phyloP scores from a whole-genome alignment of 768 basidiomycete species.

The Tricholoma matsutake region DNA sequence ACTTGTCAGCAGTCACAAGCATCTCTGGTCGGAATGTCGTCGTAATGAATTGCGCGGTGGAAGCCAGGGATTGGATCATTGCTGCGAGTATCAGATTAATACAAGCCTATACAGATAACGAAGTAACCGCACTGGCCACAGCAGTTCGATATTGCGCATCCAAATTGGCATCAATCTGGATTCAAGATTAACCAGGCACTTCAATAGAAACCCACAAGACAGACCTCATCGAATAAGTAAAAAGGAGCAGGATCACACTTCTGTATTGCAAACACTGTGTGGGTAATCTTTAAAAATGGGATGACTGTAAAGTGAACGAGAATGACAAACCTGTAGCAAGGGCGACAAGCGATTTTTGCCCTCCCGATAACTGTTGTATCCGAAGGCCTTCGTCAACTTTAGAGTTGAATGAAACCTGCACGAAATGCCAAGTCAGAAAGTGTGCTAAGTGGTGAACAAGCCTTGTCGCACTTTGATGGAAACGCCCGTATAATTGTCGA shows the following conservation, averaged over 20 bases:
- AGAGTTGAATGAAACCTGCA: constrained; percentile 95
- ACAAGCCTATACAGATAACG: neutral
- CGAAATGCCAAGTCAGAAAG: constrained; percentile 8
- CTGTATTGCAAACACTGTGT: constrained; percentile 92
- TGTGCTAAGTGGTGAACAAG: neutral
- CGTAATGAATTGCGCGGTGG: constrained; percentile 92
- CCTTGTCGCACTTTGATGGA: constrained; percentile 72
- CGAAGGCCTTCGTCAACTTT: constrained; percentile 95
- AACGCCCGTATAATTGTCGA: constrained; percentile 96
- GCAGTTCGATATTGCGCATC: constrained; percentile 98
- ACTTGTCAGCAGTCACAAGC: constrained; percentile 93
- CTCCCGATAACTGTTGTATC: constrained; percentile 96
- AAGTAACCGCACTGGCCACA: constrained; percentile 71
- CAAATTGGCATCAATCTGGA: constrained; percentile 92
- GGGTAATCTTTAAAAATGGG: neutral
- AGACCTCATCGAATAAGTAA: constrained; percentile 96
- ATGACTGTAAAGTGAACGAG: neutral
- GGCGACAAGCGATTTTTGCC: constrained; percentile 96
- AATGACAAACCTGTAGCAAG: constrained; percentile 73
- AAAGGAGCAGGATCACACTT: constrained; percentile 99
- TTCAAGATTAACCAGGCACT: neutral
- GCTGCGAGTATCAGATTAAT: constrained; percentile 37
- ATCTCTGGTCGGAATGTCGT: constrained; percentile 99
- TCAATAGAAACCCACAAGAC: constrained; percentile 1
- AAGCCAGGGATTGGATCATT: constrained; percentile 91